These are phyloP conservation scores for Alternaria ventricosa DNA, from an alignment of 2,329 filamentous ascomycete species.

Conservation along the genomic window DNA sequence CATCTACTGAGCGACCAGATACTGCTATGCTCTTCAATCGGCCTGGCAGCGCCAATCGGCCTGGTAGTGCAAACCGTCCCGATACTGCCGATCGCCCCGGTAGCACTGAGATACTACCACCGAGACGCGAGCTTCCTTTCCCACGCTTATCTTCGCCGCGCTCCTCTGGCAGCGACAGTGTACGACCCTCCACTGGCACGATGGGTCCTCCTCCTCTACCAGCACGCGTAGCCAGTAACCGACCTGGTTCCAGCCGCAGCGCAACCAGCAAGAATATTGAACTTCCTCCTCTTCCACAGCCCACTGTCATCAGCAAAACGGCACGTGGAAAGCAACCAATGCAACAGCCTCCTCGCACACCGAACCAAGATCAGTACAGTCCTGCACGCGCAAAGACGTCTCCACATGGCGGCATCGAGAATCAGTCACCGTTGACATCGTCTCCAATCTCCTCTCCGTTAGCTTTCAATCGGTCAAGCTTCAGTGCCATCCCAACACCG, in stretches of 20 bases:
- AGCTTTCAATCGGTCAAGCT: conserved; percentile 6
- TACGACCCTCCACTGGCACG: conserved; percentile 24
- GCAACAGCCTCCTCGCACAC: conserved; percentile 10
- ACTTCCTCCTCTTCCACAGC: conserved; percentile 46
- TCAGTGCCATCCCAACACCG: conserved; percentile 20
- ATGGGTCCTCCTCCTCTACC: conserved; percentile 47
- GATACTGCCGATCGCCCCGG: conserved; percentile 10
- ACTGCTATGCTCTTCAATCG: conserved; percentile 25
- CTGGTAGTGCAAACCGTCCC: background rate
- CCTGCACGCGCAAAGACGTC: background rate
- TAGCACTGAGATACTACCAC: conserved; percentile 36
- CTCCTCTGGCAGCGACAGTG: conserved; percentile 33
- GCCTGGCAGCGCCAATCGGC: conserved; percentile 6
- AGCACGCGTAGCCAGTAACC: conserved; percentile 17
- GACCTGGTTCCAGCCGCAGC: conserved; percentile 27
- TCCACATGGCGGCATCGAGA: conserved; percentile 9
- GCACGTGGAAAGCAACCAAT: conserved; percentile 3
- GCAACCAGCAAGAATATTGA: conserved; percentile 24
- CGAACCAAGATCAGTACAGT: conserved; percentile 6
- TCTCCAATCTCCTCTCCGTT: conserved; percentile 19
- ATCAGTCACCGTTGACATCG: conserved; percentile 7
- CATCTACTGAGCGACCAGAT: conserved; percentile 19
- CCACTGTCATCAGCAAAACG: conserved; percentile 34
- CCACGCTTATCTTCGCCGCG: conserved; percentile 37
- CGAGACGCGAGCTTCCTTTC: conserved; percentile 51